Evolutionary conservation across 805 yeast genomes (phyloP), one percentile per base, ranked within the genome.

Genomic region (Saccharomycopsis selenospora): DNA sequence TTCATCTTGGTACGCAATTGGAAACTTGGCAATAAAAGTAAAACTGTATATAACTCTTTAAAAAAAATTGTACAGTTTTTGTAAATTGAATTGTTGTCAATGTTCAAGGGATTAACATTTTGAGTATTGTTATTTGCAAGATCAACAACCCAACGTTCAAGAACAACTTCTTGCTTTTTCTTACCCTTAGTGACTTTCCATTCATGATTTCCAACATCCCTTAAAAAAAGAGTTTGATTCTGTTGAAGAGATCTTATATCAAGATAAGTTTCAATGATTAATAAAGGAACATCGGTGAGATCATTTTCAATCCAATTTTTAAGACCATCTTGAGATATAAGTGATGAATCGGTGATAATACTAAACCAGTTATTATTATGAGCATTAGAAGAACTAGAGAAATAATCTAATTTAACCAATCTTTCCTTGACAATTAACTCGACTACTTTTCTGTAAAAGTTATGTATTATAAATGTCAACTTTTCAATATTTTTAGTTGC

Each of bases 111-210:
- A 40, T 28, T 20, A 14, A 25, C 42, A 5, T 51, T 8, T 5
- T 52, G 26, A 60, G 68, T 23, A 10, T 61, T 63, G 38, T 66
- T 67, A 14, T 76, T 65, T 58, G 84, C 90, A 52, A 90, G 76
- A 62, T 90, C 96, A 28, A 93, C 67, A 22, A 88, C 70, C 99
- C 99, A 93, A 51, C 99, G 73, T 60, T 93, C 99, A 49, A 93
- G 66, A 2, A 93, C 96, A n/a, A 93, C 77, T 63, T 91, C 98
- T 14, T 78, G 72, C 58, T 84, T 84, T 58, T 76, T 78, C 2
- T 75, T 70, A 11, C 82, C 83, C 50, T 72, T 77, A 7, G 82
- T 69, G 10, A 80, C 80, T 7, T 75, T 67, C 75, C 83, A 80
- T 11, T 72, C 59, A 53, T 70, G 70, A 22, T 72, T 75, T 5